A percentile compares a stretch with the other conserved stretches of the same genome.
Conservation (phyloP, 768 basidiomycete species). For the Calocybe cyanea region DNA sequence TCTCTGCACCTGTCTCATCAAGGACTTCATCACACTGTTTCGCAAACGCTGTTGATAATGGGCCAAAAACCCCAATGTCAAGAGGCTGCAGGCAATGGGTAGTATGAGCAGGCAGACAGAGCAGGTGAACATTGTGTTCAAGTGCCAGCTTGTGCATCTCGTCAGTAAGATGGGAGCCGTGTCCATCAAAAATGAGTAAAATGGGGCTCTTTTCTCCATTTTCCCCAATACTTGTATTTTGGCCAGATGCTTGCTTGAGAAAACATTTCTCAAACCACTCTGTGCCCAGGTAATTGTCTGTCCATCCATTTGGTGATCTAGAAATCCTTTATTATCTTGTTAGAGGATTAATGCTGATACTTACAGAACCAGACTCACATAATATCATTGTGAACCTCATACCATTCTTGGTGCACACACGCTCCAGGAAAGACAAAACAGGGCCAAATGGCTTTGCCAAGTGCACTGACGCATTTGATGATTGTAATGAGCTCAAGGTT, state of each 20-base stretch:
- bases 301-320: slow-evolving; percentile 43
- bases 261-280: slow-evolving; percentile 39
- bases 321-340: slow-evolving; percentile 2
- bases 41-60: slow-evolving; percentile 25
- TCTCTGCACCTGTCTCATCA: slow-evolving; percentile 1
- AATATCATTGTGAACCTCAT: slow-evolving; percentile 19
- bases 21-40: slow-evolving; percentile 6
- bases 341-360: background rate
- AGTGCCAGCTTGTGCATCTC: slow-evolving; percentile 18
- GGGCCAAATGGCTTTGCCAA: slow-evolving; percentile 27
- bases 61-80: slow-evolving; percentile 37
- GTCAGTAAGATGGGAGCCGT: slow-evolving; percentile 34
- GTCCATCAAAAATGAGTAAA: slow-evolving; percentile 40
- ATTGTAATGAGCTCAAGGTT: slow-evolving; percentile 39
- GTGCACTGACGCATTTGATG: slow-evolving; percentile 35
- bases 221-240: too few species aligned
- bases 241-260: slow-evolving; percentile 26
- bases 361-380: slow-evolving; percentile 9
- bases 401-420: slow-evolving; percentile 20
- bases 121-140: slow-evolving; percentile 26
- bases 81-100: slow-evolving; percentile 40
- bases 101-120: slow-evolving; percentile 30
- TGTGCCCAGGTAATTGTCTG: slow-evolving; percentile 27
- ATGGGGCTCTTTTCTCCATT: slow-evolving; percentile 23
- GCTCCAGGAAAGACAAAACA: slow-evolving; percentile 33